Percentiles rank a stretch among this genome's conserved stretches.
phyloP scores from a whole-genome alignment of 2,329 filamentous ascomycete species.

The Juglanconis oblonga region DNA sequence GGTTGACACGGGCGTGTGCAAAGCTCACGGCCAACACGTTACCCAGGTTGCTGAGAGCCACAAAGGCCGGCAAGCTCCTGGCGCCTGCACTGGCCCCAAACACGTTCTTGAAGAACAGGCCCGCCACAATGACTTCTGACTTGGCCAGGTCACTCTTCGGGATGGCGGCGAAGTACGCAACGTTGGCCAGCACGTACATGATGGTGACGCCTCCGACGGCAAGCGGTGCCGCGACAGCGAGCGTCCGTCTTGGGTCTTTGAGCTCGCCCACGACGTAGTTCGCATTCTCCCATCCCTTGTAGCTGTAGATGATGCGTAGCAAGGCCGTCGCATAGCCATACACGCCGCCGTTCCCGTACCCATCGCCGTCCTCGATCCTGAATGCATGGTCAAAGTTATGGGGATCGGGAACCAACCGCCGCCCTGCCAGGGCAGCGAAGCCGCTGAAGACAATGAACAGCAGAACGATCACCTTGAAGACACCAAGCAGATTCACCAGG shows the following conservation, averaged over 20 bases:
- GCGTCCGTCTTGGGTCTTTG: constrained; percentile 51
- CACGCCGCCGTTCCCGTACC: constrained; percentile 46
- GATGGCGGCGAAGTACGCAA: constrained; percentile 64
- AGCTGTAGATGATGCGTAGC: constrained; percentile 58
- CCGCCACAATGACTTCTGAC: constrained; percentile 59
- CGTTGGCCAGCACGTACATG: constrained; percentile 61
- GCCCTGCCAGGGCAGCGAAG: constrained; percentile 53
- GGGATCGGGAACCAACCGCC: constrained; percentile 44
- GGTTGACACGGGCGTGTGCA: constrained; percentile 56
- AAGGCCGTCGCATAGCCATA: constrained; percentile 57
- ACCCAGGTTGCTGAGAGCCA: constrained; percentile 55
- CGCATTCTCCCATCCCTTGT: constrained; percentile 63
- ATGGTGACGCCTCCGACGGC: constrained; percentile 57
- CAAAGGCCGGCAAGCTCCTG: constrained; percentile 47
- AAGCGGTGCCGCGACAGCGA: constrained; percentile 54
- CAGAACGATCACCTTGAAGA: constrained; percentile 59
- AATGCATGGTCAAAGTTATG: constrained; percentile 59
- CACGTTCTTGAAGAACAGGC: constrained; percentile 59
- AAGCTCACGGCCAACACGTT: constrained; percentile 62
- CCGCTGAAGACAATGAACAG: constrained; percentile 61
- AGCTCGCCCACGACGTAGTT: constrained; percentile 61
- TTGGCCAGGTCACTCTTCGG: constrained; percentile 55
- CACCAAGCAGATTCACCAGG: constrained; percentile 55
- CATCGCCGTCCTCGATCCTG: constrained; percentile 37
- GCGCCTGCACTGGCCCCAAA: constrained; percentile 53